These are phyloP conservation scores for Colletotrichum falcatum DNA, from an alignment of 2,329 filamentous ascomycete genomes.

Conservation along the genomic window DNA sequence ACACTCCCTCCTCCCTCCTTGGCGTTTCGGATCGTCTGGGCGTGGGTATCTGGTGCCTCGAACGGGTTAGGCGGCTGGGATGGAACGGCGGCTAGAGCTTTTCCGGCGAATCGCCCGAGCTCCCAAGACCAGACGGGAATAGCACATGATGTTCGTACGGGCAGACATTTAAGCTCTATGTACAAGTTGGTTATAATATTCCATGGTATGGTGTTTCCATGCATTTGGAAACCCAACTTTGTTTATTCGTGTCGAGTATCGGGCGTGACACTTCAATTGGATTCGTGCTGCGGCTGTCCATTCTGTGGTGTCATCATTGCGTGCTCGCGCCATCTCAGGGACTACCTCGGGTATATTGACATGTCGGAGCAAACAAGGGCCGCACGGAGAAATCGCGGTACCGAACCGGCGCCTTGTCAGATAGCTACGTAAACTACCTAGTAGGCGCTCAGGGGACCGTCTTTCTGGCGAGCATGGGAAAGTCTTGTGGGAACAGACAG, in stretches of 20 bases:
- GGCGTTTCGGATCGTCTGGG: slow-evolving; percentile 27
- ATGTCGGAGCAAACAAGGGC: not conserved
- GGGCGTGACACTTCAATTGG: no score
- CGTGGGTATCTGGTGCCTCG: slow-evolving; percentile 10
- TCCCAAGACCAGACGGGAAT: slow-evolving; percentile 1
- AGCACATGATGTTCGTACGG: no score
- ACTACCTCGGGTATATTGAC: no score
- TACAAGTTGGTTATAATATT: no score
- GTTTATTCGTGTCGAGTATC: no score
- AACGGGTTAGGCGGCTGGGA: slow-evolving; percentile 18
- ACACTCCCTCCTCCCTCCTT: not conserved
- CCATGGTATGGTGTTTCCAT: no score
- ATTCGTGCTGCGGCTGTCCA: no score
- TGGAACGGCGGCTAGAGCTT: not conserved
- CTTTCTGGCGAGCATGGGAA: slow-evolving; percentile 13
- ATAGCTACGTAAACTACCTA: no score
- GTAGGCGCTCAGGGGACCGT: slow-evolving; percentile 28
- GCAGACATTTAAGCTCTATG: no score
- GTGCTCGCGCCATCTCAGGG: no score
- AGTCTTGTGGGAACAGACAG: slow-evolving; percentile 19
- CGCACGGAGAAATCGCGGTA: slow-evolving; percentile 12
- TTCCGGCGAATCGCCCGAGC: slow-evolving; percentile 6
- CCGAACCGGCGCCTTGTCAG: not conserved
- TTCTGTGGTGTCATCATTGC: no score
- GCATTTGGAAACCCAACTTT: no score